Base-by-base conservation (phyloP, 306 rosid genomes). In the Boehmeria nivea region DNA sequence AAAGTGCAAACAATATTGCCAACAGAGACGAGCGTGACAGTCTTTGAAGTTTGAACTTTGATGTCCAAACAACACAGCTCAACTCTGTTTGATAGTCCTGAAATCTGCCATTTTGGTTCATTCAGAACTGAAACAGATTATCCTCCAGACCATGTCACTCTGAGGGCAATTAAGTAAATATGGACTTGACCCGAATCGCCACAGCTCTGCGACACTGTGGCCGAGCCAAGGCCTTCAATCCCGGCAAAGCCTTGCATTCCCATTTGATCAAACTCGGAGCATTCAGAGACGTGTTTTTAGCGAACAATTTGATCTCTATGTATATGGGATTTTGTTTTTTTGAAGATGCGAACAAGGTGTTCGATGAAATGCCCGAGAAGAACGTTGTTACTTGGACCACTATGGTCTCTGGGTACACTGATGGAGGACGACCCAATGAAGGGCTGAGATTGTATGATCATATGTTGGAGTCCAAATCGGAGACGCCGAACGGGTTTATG, bases 351-450 rank as follows among this genome's bases (percentile, higher is more conserved):
- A 71, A 64, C 42, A 74, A 48, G 65, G 60, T 84, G 60, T 90
- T 90, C 54, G 94, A 87, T 48, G 91, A 87, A 73, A 78, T 84
- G 84, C 75, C 72, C 60, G 71, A 70, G 2, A 82, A 71, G 61
- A 82, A 78, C 57, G 57, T 84, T 38, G 51, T 82, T 20, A 63
- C 91, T 8, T 87, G 94, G 89, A 87, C 95, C n/a, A 76, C 89
- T 10, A 72, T 90, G 88, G 82, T 87, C 60, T 84, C 94, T 53
- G 86, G 79, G 1, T 69, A 73, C 63, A 70, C 80, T 26, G 70
- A 71, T 54, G 43, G 72, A 15, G 91, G 95, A 54, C 77, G 66
- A 57, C 85, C 88, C 33, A 64, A 54, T 4, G 83, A 78, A 61
- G 88, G 81, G 8, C 70, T 86, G 6, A 40, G 56, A 15, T 40